Conservation (phyloP, 2,329 filamentous ascomycete species). For the Parascedosporium putredinis region DNA sequence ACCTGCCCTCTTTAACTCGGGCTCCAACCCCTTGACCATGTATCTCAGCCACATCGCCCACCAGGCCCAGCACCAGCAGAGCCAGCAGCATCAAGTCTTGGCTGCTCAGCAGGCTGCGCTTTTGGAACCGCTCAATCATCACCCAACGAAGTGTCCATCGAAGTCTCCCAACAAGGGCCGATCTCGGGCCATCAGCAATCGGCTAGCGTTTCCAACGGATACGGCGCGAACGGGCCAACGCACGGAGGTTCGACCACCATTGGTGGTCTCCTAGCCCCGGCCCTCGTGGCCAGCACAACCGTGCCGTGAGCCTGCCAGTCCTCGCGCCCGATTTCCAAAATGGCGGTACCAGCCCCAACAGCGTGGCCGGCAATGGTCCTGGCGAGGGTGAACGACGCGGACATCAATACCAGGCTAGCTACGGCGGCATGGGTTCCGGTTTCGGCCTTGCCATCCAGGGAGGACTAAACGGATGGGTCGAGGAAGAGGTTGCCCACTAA, state of each 20-base stretch:
- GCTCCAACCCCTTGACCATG: constrained; percentile 83
- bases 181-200: constrained; percentile 55
- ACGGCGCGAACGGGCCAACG: constrained; percentile 38
- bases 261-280: constrained; percentile 66
- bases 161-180: constrained; percentile 47
- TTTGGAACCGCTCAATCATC: constrained; percentile 63
- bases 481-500: constrained; percentile 54
- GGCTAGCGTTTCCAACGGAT: constrained; percentile 56
- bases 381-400: constrained; percentile 46
- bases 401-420: constrained; percentile 57
- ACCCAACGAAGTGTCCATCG: constrained; percentile 44
- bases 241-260: constrained; percentile 52
- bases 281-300: constrained; percentile 52
- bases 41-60: constrained; percentile 78
- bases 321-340: constrained; percentile 56
- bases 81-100: constrained; percentile 62
- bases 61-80: constrained; percentile 62
- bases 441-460: constrained; percentile 54
- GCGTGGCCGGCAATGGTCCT: constrained; percentile 30
- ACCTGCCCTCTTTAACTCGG: constrained; percentile 67
- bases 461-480: constrained; percentile 56
- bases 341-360: constrained; percentile 40
- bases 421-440: constrained; percentile 46
- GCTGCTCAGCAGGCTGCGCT: constrained; percentile 70
- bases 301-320: constrained; percentile 79